Percentiles rank a stretch among this genome's conserved stretches.
Evolutionary conservation across 2,329 filamentous ascomycete genomes (phyloP).

Genomic region (Pestalotiopsis sp.): DNA sequence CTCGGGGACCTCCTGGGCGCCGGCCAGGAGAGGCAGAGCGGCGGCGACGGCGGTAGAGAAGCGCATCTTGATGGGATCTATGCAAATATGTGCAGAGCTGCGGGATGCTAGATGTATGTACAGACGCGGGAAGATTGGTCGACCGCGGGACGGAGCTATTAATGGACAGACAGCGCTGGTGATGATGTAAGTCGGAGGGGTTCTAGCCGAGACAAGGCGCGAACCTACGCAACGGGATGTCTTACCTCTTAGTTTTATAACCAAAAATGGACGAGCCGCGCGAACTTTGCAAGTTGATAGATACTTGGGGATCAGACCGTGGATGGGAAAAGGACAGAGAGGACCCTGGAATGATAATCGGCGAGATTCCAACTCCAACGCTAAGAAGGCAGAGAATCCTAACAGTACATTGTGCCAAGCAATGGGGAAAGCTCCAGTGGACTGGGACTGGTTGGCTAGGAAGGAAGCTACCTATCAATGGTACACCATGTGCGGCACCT

Average conservation of each 20-base stretch:
- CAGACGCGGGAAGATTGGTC: constrained; percentile 9
- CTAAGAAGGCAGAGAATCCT: background rate
- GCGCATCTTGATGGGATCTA: constrained; percentile 51
- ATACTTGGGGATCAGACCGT: background rate
- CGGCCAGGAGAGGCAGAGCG: constrained; percentile 58
- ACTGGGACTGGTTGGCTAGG: constrained; percentile 5
- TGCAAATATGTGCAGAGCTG: background rate
- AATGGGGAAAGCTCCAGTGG: constrained; percentile 8
- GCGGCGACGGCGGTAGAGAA: constrained; percentile 53
- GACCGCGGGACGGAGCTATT: constrained; percentile 15
- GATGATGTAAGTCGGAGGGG: constrained; percentile 15
- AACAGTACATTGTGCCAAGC: background rate
- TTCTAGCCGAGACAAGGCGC: constrained; percentile 1
- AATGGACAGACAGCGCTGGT: background rate
- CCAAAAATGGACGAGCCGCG: background rate
- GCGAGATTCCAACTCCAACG: constrained; percentile 2
- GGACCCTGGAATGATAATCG: constrained; percentile 4
- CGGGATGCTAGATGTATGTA: constrained; percentile 12
- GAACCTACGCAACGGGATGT: background rate
- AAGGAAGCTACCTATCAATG: background rate
- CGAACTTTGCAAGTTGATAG: background rate
- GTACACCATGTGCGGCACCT: background rate
- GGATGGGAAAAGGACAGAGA: constrained; percentile 7
- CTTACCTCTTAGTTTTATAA: background rate
- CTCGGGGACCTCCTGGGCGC: constrained; percentile 55